phyloP scores from a whole-genome alignment of 2,329 filamentous ascomycete species.

The Fusarium foetens region DNA sequence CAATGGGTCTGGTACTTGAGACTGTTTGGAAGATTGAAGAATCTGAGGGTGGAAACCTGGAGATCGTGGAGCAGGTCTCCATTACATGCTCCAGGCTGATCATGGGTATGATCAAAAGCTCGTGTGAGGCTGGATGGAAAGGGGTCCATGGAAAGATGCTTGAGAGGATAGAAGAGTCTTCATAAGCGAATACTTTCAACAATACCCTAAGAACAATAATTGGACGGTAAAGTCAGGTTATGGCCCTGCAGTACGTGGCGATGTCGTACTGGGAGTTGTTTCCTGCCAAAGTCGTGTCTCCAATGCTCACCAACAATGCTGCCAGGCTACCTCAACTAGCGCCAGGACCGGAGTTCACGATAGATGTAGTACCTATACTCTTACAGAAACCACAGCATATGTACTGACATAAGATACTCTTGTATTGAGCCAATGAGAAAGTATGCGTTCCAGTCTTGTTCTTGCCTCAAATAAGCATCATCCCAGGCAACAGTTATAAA shows the following conservation, averaged over 20 bases:
- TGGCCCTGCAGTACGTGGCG: neutral
- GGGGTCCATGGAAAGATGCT: slow-evolving; percentile 62
- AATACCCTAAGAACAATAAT: neutral
- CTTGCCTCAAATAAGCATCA: neutral
- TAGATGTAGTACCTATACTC: neutral
- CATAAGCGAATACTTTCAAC: slow-evolving; percentile 1
- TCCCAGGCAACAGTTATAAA: slow-evolving; percentile 5
- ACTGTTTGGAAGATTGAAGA: slow-evolving; percentile 59
- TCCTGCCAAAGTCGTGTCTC: neutral
- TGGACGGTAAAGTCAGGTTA: neutral
- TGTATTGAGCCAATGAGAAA: neutral
- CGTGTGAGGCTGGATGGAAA: slow-evolving; percentile 62
- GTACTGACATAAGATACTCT: neutral
- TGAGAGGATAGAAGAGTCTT: slow-evolving; percentile 47
- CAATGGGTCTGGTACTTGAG: slow-evolving; percentile 63
- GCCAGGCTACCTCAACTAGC: neutral
- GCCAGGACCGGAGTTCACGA: neutral
- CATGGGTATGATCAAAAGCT: slow-evolving; percentile 59
- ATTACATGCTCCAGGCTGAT: slow-evolving; percentile 63
- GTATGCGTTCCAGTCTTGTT: neutral
- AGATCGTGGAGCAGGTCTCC: slow-evolving; percentile 61
- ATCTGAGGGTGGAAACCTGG: slow-evolving; percentile 47
- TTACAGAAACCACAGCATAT: neutral
- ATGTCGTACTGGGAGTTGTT: neutral
- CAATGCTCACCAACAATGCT: neutral